A percentile compares a stretch with the other conserved stretches of the same genome.
These are phyloP conservation scores for Venturia asperata DNA, from an alignment of 2,329 filamentous ascomycete genomes.

Conservation along the genomic window DNA sequence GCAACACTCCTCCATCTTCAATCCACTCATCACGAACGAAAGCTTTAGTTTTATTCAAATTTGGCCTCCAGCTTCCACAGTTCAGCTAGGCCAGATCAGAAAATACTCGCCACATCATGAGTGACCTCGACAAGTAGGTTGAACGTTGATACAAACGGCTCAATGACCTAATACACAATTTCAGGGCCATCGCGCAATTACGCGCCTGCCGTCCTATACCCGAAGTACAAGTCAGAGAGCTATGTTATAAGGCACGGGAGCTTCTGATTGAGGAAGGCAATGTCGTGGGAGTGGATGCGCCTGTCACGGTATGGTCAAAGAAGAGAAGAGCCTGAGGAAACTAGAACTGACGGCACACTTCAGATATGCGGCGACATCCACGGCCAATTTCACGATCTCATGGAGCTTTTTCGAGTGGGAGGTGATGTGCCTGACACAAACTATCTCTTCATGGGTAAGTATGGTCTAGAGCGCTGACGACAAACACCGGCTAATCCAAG, in stretches of 20 bases:
- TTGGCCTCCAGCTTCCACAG: neutral
- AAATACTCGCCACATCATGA: conserved; percentile 50
- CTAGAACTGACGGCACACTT: neutral
- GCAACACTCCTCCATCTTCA: neutral
- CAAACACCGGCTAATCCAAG: conserved; percentile 16
- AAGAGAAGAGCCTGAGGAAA: neutral
- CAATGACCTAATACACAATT: neutral
- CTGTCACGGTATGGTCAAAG: conserved; percentile 64
- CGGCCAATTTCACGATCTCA: conserved; percentile 91
- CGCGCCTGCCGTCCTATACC: conserved; percentile 94
- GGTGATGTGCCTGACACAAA: conserved; percentile 93
- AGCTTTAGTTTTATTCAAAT: neutral
- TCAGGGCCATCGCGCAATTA: conserved; percentile 86
- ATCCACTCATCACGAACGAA: neutral
- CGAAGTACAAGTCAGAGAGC: conserved; percentile 87
- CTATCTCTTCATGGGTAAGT: conserved; percentile 87
- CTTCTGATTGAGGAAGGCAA: conserved; percentile 96
- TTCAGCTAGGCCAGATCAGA: neutral
- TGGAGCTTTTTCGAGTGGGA: conserved; percentile 92
- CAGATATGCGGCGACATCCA: conserved; percentile 96
- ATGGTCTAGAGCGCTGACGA: neutral
- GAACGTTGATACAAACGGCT: conserved; percentile 10
- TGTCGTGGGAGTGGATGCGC: conserved; percentile 88
- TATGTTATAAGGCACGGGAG: conserved; percentile 95
- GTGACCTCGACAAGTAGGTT: conserved; percentile 81